A percentile compares a stretch with the other conserved stretches of the same genome.
Evolutionary conservation across 2,329 filamentous ascomycete species (phyloP).

Genomic region (Aspergillus hortae): DNA sequence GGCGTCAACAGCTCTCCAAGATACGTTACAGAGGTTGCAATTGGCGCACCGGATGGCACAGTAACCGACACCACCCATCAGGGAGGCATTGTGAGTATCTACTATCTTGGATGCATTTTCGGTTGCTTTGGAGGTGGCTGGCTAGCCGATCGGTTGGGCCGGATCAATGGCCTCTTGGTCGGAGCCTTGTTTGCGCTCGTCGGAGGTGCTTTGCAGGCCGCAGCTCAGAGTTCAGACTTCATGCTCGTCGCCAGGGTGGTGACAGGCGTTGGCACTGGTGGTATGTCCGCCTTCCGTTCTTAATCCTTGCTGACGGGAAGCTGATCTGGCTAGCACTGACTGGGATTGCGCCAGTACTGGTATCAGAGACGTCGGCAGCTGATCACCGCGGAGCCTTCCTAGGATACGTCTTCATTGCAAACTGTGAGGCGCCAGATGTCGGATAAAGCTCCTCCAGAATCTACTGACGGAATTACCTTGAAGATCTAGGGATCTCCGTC

Average conservation of each 20-base stretch:
- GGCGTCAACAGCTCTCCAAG: constrained; percentile 43
- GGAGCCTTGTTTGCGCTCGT: constrained; percentile 48
- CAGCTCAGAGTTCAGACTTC: constrained; percentile 44
- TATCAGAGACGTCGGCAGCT: constrained; percentile 48
- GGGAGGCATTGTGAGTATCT: constrained; percentile 52
- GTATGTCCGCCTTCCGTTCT: constrained; percentile 11
- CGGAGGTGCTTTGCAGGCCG: constrained; percentile 49
- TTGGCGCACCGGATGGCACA: constrained; percentile 44
- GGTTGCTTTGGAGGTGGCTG: constrained; percentile 50
- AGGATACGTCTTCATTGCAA: constrained; percentile 52
- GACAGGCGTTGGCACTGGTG: constrained; percentile 52
- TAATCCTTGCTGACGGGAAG: no score
- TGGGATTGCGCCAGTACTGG: constrained; percentile 48
- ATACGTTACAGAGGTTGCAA: constrained; percentile 41
- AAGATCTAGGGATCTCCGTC: constrained; percentile 46
- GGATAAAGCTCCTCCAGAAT: no score
- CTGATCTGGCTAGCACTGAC: constrained; percentile 33
- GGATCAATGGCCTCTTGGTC: constrained; percentile 49
- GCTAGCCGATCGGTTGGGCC: constrained; percentile 50
- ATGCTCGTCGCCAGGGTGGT: constrained; percentile 50
- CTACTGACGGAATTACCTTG: background rate
- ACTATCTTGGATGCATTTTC: constrained; percentile 51
- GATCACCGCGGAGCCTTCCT: constrained; percentile 46
- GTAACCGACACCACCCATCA: constrained; percentile 50
- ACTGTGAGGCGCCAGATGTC: constrained; percentile 30